Evolutionary conservation across 2,329 filamentous ascomycete species (phyloP).

Genomic region (Aspergillus aculeatus): DNA sequence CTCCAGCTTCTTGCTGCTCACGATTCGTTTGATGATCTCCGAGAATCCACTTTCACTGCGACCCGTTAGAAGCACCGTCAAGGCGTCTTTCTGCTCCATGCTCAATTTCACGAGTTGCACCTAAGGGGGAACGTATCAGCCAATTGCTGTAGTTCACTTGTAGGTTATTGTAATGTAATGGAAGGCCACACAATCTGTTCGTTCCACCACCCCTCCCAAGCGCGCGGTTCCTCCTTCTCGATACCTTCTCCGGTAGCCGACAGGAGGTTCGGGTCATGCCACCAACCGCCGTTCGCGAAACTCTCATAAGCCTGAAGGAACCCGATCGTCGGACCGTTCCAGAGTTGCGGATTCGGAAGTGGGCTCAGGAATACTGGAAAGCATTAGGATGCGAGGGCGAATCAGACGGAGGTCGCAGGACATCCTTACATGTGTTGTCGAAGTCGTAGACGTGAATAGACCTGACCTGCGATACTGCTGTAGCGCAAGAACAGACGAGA

Average conservation of each 20-base stretch:
- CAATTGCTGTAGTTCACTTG: constrained; percentile 5
- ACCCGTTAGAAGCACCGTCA: constrained; percentile 85
- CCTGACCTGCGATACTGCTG: constrained; percentile 67
- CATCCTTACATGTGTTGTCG: constrained; percentile 78
- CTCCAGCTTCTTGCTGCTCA: constrained; percentile 70
- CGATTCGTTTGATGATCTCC: constrained; percentile 77
- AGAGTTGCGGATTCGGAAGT: constrained; percentile 82
- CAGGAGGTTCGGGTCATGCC: constrained; percentile 88
- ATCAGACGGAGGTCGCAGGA: not conserved
- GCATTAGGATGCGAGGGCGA: constrained; percentile 16
- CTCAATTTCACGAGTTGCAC: constrained; percentile 74
- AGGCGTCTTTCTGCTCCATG: constrained; percentile 77
- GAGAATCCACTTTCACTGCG: constrained; percentile 74
- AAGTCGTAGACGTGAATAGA: constrained; percentile 94
- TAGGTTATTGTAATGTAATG: constrained; percentile 1
- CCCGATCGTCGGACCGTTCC: constrained; percentile 76
- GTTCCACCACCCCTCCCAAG: constrained; percentile 96
- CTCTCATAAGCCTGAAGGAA: constrained; percentile 71
- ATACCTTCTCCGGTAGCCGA: constrained; percentile 79
- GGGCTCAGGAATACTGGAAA: constrained; percentile 80
- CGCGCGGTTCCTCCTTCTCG: constrained; percentile 76
- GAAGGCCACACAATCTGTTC: constrained; percentile 68
- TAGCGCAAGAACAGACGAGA: not conserved
- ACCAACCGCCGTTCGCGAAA: constrained; percentile 88
- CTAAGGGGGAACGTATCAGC: constrained; percentile 34